Percentiles rank a stretch among this genome's conserved stretches.
phyloP scores from a whole-genome alignment of 495 filamentous ascomycete species.

The Trichodelitschia bisporula region DNA sequence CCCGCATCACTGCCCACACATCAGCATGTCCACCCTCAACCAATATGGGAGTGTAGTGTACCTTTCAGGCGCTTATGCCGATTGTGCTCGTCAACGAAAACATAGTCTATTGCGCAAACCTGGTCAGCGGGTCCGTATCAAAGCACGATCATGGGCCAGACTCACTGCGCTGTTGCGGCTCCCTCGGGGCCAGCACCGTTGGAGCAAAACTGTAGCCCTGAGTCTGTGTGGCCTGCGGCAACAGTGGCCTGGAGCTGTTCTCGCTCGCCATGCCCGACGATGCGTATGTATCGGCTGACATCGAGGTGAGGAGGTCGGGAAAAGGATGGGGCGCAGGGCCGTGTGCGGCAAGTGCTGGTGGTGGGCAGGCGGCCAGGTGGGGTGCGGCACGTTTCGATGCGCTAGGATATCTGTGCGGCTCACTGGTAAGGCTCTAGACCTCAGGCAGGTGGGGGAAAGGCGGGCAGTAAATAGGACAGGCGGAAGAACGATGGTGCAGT shows the following conservation, averaged over 20 bases:
- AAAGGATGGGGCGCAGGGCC: too few relatives aligned
- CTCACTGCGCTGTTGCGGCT: not conserved
- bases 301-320: too few relatives aligned
- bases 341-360: too few relatives aligned
- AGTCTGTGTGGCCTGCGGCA: not conserved
- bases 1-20: constrained; percentile 65
- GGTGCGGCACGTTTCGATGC: too few relatives aligned
- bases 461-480: too few relatives aligned
- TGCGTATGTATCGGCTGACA: too few relatives aligned
- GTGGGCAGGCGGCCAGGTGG: too few relatives aligned
- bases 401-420: too few relatives aligned
- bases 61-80: constrained; percentile 92
- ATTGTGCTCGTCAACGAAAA: constrained; percentile 98
- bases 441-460: too few relatives aligned
- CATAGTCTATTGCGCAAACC: constrained; percentile 80
- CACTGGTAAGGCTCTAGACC: too few relatives aligned
- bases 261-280: constrained; percentile 38
- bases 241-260: constrained; percentile 16
- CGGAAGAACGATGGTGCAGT: too few relatives aligned
- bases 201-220: constrained; percentile 12
- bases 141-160: not conserved
- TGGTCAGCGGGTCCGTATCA: too few relatives aligned
- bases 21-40: not conserved
- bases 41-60: constrained; percentile 17
- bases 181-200: not conserved